phyloP scores from a whole-genome alignment of 805 yeast species.

The Maudiozyma barnettii region DNA sequence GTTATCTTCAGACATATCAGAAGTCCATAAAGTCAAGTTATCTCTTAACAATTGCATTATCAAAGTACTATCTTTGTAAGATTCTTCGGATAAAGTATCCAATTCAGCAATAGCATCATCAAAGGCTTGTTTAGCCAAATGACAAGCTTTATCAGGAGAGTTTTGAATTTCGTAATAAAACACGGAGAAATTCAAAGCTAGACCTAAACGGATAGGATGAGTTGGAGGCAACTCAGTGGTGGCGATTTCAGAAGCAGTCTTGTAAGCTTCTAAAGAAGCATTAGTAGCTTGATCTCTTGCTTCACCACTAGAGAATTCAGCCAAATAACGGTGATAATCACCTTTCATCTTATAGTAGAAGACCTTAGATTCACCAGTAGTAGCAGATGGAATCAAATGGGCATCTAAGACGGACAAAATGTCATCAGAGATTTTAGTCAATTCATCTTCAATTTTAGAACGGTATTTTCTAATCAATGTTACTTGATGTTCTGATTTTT shows the following conservation, averaged over 20 bases:
- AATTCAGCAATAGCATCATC: constrained; percentile 98
- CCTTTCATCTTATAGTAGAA: constrained; percentile 99
- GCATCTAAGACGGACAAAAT: constrained; percentile 78
- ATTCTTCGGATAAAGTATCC: constrained; percentile 94
- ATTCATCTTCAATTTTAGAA: constrained; percentile 86
- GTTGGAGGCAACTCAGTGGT: constrained; percentile 96
- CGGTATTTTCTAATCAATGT: constrained; percentile 87
- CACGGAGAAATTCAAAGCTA: constrained; percentile 95
- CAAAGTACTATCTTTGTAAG: constrained; percentile 95
- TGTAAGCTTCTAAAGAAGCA: constrained; percentile 87
- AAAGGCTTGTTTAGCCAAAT: constrained; percentile 96
- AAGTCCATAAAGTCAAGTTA: constrained; percentile 96
- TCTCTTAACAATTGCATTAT: constrained; percentile 98
- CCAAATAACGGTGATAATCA: constrained; percentile 97
- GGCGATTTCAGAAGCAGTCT: constrained; percentile 93
- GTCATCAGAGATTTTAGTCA: constrained; percentile 88
- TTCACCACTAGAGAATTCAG: constrained; percentile 89
- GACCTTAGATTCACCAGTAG: constrained; percentile 94
- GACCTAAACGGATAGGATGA: constrained; percentile 95
- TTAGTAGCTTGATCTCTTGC: constrained; percentile 89
- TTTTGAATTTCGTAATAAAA: constrained; percentile 97
- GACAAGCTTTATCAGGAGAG: constrained; percentile 98
- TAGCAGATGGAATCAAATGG: constrained; percentile 88
- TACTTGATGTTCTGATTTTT: constrained; percentile 76
- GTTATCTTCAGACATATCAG: constrained; percentile 80